phyloP scores from a whole-genome alignment of 2,329 filamentous ascomycete species.

The Periconia macrospinosa region DNA sequence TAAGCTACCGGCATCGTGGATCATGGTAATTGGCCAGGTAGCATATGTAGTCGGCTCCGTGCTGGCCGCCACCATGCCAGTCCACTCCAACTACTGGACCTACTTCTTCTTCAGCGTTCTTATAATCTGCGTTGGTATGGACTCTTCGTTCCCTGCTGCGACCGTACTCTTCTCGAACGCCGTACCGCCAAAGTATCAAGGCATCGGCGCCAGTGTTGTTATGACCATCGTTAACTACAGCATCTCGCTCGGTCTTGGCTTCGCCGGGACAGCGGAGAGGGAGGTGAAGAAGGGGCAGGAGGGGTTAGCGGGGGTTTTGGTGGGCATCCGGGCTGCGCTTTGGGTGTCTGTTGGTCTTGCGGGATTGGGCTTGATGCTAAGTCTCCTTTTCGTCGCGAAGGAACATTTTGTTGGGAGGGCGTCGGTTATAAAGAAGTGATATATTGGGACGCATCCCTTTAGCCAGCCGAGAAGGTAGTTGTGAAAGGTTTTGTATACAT shows the following conservation, averaged over 20 bases:
- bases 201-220: constrained; percentile 40
- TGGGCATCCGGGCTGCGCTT: constrained; percentile 12
- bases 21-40: constrained; percentile 42
- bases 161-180: constrained; percentile 41
- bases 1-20: constrained; percentile 40
- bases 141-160: constrained; percentile 43
- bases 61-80: constrained; percentile 32
- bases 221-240: constrained; percentile 45
- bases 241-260: constrained; percentile 43
- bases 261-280: constrained; percentile 40
- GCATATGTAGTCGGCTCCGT: constrained; percentile 37
- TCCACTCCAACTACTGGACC: constrained; percentile 40
- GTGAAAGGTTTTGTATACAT: too few species aligned
- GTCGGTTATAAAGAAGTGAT: too few species aligned
- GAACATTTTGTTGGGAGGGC: too few species aligned
- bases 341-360: constrained; percentile 23
- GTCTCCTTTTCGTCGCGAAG: too few species aligned
- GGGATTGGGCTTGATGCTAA: constrained; percentile 14
- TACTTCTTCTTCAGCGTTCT: constrained; percentile 40
- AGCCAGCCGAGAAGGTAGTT: too few species aligned
- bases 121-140: constrained; percentile 41
- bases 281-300: constrained; percentile 7
- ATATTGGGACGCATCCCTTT: too few species aligned
- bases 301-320: not conserved
- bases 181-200: constrained; percentile 41